Conservation (phyloP, 169 alveolate genomes). For the Toxoplasma gondii region DNA sequence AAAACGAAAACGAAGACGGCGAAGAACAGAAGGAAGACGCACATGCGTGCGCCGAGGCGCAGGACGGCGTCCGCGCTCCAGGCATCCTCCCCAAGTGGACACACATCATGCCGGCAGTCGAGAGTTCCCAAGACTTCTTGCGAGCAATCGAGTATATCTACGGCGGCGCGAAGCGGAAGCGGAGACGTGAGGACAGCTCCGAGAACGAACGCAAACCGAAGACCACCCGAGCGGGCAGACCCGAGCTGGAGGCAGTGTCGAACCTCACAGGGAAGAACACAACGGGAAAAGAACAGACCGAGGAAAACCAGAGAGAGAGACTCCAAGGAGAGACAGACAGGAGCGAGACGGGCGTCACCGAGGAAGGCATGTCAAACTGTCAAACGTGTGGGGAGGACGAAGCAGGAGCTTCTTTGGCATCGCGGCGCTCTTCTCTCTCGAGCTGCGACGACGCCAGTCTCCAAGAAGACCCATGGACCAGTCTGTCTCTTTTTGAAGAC, state of each 20-base stretch:
- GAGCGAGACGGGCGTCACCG: neutral
- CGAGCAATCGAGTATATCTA: neutral
- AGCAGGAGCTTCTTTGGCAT: neutral
- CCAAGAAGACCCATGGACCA: neutral
- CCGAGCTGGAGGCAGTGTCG: too few species aligned
- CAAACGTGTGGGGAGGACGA: neutral
- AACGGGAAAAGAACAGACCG: too few species aligned
- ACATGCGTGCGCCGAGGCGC: neutral
- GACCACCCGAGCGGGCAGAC: too few species aligned
- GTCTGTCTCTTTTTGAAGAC: constrained; percentile 20
- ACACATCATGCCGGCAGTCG: neutral
- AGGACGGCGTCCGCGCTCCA: neutral
- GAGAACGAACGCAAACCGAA: neutral
- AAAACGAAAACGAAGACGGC: neutral
- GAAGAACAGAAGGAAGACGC: neutral
- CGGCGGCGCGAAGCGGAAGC: neutral
- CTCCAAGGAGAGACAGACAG: neutral
- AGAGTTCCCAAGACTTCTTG: neutral
- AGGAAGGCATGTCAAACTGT: neutral
- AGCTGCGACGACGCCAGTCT: neutral
- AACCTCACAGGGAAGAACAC: too few species aligned
- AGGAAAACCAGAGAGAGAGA: too few species aligned
- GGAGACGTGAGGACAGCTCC: neutral
- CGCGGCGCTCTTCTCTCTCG: too few species aligned
- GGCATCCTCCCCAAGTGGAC: neutral